These are phyloP conservation scores for Fraxinus platypoda DNA, from an alignment of 305 asterid genomes.

Conservation along the genomic window DNA sequence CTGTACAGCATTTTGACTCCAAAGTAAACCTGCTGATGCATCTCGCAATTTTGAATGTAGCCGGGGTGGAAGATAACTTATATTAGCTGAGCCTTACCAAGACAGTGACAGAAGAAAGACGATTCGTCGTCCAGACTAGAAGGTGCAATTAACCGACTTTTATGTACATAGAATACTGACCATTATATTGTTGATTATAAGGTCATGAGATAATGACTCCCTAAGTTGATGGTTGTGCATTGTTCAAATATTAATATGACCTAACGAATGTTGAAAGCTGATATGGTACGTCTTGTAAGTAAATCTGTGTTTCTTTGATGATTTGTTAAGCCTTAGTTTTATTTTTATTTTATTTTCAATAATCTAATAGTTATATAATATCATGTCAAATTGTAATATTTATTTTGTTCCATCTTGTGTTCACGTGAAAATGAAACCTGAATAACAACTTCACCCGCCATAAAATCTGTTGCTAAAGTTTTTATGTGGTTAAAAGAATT, in stretches of 20 bases:
- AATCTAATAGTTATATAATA: not conserved
- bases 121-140: not conserved
- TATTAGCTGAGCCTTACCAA: slow-evolving; percentile 6
- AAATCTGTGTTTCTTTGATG: not conserved
- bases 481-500: no score
- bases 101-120: not conserved
- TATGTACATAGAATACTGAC: slow-evolving; percentile 28
- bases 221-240: slow-evolving; percentile 1
- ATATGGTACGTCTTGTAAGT: not conserved
- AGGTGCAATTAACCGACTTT: not conserved
- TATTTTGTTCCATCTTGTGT: not conserved
- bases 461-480: not conserved
- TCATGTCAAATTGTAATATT: not conserved
- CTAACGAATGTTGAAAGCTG: not conserved
- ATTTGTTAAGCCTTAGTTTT: not conserved
- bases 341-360: not conserved
- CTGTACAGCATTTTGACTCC: slow-evolving; percentile 77
- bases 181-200: not conserved
- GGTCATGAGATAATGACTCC: not conserved
- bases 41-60: slow-evolving; percentile 22
- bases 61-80: slow-evolving; percentile 28
- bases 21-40: slow-evolving; percentile 21
- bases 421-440: not conserved
- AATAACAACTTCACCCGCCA: not conserved
- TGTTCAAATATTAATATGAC: slow-evolving; percentile 1